Evolutionary conservation across 2,329 filamentous ascomycete genomes (phyloP).

Genomic region (Didymella keratinophila): DNA sequence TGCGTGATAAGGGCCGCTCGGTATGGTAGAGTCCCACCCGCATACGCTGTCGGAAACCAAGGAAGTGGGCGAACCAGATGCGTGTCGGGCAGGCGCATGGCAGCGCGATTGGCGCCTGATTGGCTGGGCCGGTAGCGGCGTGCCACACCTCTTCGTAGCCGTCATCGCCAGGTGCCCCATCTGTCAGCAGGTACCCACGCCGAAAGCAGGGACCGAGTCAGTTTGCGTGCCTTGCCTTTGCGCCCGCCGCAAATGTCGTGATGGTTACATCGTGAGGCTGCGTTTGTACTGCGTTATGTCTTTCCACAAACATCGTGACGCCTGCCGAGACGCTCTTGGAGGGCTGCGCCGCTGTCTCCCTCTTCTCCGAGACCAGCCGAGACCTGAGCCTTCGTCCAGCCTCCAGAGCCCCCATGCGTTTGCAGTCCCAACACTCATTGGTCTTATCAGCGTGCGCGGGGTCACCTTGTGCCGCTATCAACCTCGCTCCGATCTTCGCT

Average conservation of each 20-base stretch:
- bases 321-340: constrained; percentile 3
- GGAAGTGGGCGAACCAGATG: constrained; percentile 16
- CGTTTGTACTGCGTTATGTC: constrained; percentile 3
- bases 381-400: constrained; percentile 31
- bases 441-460: constrained; percentile 43
- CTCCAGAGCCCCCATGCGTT: constrained; percentile 35
- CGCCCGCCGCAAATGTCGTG: constrained; percentile 18
- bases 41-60: constrained; percentile 19
- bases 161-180: constrained; percentile 16
- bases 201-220: constrained; percentile 16
- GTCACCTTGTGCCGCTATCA: constrained; percentile 24
- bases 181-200: constrained; percentile 23
- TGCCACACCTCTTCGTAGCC: constrained; percentile 14
- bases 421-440: constrained; percentile 38
- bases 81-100: constrained; percentile 23
- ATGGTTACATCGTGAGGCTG: constrained; percentile 17
- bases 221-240: constrained; percentile 8
- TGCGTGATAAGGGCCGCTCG: constrained; percentile 18
- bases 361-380: constrained; percentile 42
- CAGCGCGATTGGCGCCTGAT: constrained; percentile 12
- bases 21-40: constrained; percentile 14
- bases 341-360: not conserved
- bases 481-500: constrained; percentile 42
- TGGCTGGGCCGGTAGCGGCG: constrained; percentile 6
- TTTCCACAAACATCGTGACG: constrained; percentile 6